Conservation (phyloP, 2,329 filamentous ascomycete genomes). For the Arthroderma uncinatum region DNA sequence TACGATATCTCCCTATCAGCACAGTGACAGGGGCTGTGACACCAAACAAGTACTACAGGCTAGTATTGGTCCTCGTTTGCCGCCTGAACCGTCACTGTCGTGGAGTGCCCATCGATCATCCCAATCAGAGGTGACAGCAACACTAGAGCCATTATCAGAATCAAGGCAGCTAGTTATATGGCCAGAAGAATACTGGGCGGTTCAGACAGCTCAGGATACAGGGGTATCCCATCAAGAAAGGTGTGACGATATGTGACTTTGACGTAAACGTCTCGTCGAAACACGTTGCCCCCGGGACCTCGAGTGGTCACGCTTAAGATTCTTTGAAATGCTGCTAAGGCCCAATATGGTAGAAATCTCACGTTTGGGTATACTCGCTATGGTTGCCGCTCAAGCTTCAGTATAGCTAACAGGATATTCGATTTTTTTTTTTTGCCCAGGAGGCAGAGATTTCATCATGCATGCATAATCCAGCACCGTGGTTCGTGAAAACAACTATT, state of each 20-base stretch:
- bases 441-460: background rate
- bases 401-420: background rate
- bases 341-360: background rate
- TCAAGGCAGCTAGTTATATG: background rate
- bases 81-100: background rate
- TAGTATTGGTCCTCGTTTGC: background rate
- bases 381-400: background rate
- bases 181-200: background rate
- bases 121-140: background rate
- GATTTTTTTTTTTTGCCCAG: background rate
- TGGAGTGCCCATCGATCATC: background rate
- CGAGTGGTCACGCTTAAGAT: background rate
- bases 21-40: background rate
- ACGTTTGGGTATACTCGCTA: background rate
- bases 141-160: background rate
- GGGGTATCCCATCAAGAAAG: background rate
- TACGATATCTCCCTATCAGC: background rate
- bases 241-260: background rate
- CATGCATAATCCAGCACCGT: background rate
- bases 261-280: background rate
- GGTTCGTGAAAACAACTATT: slow-evolving; percentile 1
- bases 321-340: background rate
- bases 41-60: background rate
- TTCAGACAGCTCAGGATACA: background rate
- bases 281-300: background rate